phyloP scores from a whole-genome alignment of 1,284 basidiomycete species.

The Coniophora puteana region DNA sequence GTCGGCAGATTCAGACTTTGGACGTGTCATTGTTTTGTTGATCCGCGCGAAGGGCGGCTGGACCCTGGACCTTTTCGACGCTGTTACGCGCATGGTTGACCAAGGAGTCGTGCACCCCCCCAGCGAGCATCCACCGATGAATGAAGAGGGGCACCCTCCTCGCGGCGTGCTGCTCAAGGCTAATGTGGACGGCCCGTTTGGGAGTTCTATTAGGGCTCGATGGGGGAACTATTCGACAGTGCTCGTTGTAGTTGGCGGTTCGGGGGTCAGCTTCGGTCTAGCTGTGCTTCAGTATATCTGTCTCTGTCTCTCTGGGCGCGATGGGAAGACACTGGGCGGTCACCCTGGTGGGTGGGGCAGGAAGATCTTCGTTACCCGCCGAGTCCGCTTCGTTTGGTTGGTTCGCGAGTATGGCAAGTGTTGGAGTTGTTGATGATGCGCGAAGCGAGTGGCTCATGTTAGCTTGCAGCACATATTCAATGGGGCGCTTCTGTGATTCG shows the following conservation, averaged over 20 bases:
- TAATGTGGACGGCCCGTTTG: constrained; percentile 76
- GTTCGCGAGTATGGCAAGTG: constrained; percentile 74
- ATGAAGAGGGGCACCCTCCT: constrained; percentile 26
- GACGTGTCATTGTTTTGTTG: constrained; percentile 67
- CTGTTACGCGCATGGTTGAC: constrained; percentile 34
- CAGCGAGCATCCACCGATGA: constrained; percentile 15
- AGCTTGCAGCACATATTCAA: constrained; percentile 69
- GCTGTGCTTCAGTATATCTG: constrained; percentile 72
- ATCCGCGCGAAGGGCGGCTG: constrained; percentile 77
- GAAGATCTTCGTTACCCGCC: constrained; percentile 44
- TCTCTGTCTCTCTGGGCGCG: constrained; percentile 54
- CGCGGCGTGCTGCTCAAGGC: constrained; percentile 61
- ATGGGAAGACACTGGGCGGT: constrained; percentile 43
- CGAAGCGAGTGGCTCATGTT: constrained; percentile 2
- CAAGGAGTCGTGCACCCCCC: constrained; percentile 38
- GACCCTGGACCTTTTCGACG: constrained; percentile 72
- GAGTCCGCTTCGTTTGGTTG: constrained; percentile 83
- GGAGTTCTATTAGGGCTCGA: constrained; percentile 62
- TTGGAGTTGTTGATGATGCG: not conserved
- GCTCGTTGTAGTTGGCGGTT: constrained; percentile 78
- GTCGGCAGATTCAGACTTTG: constrained; percentile 37
- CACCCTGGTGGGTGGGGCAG: constrained; percentile 39
- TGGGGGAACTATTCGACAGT: constrained; percentile 69
- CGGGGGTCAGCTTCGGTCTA: constrained; percentile 76
- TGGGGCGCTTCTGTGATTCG: constrained; percentile 77